These are phyloP conservation scores for Cicer judaicum DNA, from an alignment of 306 rosid genomes.

Conservation along the genomic window DNA sequence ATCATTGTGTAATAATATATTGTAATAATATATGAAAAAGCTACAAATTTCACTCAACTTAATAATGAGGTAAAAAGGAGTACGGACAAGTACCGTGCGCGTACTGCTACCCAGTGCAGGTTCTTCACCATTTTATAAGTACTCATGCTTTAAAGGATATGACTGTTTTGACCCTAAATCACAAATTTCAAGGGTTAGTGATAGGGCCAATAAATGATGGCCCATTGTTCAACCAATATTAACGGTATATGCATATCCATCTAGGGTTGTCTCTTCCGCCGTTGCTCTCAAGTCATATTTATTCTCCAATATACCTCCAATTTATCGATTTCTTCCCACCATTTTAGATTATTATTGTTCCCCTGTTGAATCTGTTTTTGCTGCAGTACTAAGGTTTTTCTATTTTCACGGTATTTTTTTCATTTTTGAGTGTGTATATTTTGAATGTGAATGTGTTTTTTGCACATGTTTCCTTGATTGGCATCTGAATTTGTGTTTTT, in stretches of 20 bases:
- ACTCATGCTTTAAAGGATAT: too few species aligned
- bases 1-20: too few species aligned
- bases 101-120: too few species aligned
- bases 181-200: neutral
- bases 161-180: neutral
- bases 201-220: constrained; percentile 15
- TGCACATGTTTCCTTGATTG: too few species aligned
- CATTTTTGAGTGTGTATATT: neutral
- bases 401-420: neutral
- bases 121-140: too few species aligned
- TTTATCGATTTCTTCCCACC: constrained; percentile 3
- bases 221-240: neutral
- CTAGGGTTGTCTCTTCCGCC: constrained; percentile 53
- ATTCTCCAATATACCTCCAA: neutral
- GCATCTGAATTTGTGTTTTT: neutral
- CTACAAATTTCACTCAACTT: too few species aligned
- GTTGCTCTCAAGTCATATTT: constrained; percentile 26
- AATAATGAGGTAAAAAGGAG: too few species aligned
- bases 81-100: too few species aligned
- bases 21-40: too few species aligned
- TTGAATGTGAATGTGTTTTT: neutral
- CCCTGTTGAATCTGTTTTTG: constrained; percentile 11
- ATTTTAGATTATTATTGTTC: neutral
- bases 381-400: constrained; percentile 23
- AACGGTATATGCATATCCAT: neutral